These are phyloP conservation scores for Bolboschoenus planiculmis DNA, from an alignment of 176 grass and related monocot species.

Conservation along the genomic window DNA sequence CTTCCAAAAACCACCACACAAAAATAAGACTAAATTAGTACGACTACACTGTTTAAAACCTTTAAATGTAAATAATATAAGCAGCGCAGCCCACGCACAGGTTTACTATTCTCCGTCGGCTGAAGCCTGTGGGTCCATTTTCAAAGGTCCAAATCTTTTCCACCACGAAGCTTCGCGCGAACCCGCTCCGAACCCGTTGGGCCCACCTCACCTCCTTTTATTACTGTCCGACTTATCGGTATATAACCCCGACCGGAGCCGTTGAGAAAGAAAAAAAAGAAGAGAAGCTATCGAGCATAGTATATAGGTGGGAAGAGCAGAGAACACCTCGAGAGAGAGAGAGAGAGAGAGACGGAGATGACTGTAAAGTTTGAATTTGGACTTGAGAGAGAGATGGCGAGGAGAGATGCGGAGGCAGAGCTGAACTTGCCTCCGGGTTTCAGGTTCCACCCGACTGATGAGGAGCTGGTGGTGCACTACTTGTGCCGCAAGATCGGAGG, in stretches of 20 bases:
- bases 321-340: neutral
- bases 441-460: constrained; percentile 41
- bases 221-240: too few relatives aligned
- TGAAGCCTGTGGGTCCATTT: neutral
- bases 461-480: constrained; percentile 36
- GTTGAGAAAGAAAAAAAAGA: neutral
- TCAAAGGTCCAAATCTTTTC: constrained; percentile 18
- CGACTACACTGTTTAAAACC: neutral
- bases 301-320: neutral
- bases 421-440: constrained; percentile 32
- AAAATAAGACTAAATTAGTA: neutral
- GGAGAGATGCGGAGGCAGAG: constrained; percentile 13
- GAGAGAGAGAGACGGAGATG: neutral
- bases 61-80: neutral
- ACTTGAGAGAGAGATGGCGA: neutral
- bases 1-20: neutral
- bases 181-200: neutral
- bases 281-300: neutral
- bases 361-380: neutral
- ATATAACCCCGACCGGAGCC: neutral
- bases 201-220: neutral
- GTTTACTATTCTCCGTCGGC: constrained; percentile 19
- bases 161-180: constrained; percentile 20
- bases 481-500: constrained; percentile 24
- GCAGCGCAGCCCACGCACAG: neutral